Percentiles rank a stretch among this genome's conserved stretches.
phyloP scores from a whole-genome alignment of 192 early-diverging fungal species.

The Chytriomyces sp. region DNA sequence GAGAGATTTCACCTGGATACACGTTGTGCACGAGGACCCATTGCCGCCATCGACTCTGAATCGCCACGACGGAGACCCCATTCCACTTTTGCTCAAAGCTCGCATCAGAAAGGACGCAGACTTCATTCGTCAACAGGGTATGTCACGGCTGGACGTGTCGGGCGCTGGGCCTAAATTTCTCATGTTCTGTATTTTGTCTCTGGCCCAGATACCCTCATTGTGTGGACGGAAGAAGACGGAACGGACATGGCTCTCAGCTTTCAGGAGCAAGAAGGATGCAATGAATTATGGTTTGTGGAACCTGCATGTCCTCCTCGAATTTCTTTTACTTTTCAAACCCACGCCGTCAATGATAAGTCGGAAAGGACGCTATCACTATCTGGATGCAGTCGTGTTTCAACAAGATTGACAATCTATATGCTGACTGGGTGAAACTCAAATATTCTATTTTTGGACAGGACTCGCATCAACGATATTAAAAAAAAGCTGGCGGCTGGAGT shows the following conservation, averaged over 20 bases:
- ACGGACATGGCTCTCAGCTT: slow-evolving; percentile 91
- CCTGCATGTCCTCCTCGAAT: not conserved
- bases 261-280: slow-evolving; percentile 86
- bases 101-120: slow-evolving; percentile 73
- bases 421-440: too few relatives aligned
- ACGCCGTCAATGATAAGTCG: too few relatives aligned
- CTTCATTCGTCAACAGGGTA: slow-evolving; percentile 89
- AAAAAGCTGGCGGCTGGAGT: slow-evolving; percentile 6
- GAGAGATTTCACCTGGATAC: slow-evolving; percentile 1
- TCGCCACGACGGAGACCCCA: slow-evolving; percentile 38
- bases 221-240: slow-evolving; percentile 83
- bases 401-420: too few relatives aligned
- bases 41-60: slow-evolving; percentile 24
- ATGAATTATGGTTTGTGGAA: slow-evolving; percentile 72
- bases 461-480: slow-evolving; percentile 26
- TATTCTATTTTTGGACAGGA: slow-evolving; percentile 2
- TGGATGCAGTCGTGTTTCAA: too few relatives aligned
- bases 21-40: not conserved
- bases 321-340: not conserved
- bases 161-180: not conserved
- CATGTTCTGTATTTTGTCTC: not conserved
- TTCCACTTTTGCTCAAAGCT: slow-evolving; percentile 67
- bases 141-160: not conserved
- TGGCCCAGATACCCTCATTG: slow-evolving; percentile 72
- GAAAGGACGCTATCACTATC: too few relatives aligned